Percentiles rank a stretch among this genome's conserved stretches.
Evolutionary conservation across 768 basidiomycete species (phyloP).

Genomic region (Auricularia cornea): DNA sequence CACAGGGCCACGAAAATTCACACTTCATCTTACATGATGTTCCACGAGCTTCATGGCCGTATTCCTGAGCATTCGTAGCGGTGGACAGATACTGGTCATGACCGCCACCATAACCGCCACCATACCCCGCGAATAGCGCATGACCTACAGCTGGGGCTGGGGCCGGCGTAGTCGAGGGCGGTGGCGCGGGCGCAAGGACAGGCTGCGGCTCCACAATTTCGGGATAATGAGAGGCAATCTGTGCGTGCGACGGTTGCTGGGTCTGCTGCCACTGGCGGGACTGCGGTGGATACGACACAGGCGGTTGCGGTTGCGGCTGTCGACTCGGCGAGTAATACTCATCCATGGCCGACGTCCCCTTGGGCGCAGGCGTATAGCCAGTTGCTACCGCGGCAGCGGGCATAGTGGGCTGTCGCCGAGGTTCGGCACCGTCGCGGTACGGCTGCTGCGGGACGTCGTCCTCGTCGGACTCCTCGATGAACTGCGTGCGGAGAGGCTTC

Average conservation of each 20-base stretch:
- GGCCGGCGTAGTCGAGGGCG: neutral
- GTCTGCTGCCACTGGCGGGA: slow-evolving; percentile 24
- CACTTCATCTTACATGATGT: slow-evolving; percentile 41
- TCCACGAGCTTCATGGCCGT: slow-evolving; percentile 47
- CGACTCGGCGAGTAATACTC: slow-evolving; percentile 49
- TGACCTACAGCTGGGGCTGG: neutral
- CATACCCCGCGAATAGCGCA: slow-evolving; percentile 3
- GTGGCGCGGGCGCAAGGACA: slow-evolving; percentile 4
- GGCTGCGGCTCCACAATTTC: slow-evolving; percentile 27
- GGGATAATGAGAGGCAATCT: slow-evolving; percentile 34
- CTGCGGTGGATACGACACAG: slow-evolving; percentile 39
- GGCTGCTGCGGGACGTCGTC: slow-evolving; percentile 24
- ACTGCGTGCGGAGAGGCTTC: slow-evolving; percentile 58
- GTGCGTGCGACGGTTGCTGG: slow-evolving; percentile 31
- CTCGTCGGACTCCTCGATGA: slow-evolving; percentile 40
- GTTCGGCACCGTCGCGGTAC: slow-evolving; percentile 23
- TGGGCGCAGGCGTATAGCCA: slow-evolving; percentile 58
- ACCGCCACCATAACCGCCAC: neutral
- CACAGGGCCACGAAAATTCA: neutral
- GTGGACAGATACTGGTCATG: slow-evolving; percentile 4
- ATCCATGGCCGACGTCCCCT: slow-evolving; percentile 64
- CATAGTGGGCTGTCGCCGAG: slow-evolving; percentile 18
- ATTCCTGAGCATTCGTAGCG: slow-evolving; percentile 16
- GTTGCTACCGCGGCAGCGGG: slow-evolving; percentile 21
- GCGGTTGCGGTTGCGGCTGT: slow-evolving; percentile 23